phyloP scores from a whole-genome alignment of 495 filamentous ascomycete species.

The Neurospora cerealis region DNA sequence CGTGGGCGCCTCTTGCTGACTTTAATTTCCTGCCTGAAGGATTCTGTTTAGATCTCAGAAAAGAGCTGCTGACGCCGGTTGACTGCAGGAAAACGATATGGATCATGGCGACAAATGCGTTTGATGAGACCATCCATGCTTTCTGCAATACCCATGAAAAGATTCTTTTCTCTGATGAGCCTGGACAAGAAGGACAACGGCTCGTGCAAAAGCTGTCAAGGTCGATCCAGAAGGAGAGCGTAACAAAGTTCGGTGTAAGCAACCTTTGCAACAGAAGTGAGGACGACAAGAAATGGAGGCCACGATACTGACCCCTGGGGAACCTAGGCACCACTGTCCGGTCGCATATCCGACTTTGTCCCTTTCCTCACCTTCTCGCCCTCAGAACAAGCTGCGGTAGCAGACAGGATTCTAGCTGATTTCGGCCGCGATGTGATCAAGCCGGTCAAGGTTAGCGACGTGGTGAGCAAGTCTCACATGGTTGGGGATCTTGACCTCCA shows the following conservation, averaged over 20 bases:
- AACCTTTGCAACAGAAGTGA: not conserved
- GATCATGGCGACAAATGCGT: conserved; percentile 44
- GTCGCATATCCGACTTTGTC: conserved; percentile 32
- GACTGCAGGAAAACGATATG: conserved; percentile 47
- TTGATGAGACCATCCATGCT: conserved; percentile 29
- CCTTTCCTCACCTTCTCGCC: conserved; percentile 39
- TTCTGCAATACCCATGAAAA: conserved; percentile 22
- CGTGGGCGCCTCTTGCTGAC: not conserved
- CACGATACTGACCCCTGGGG: no score
- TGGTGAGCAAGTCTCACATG: conserved; percentile 1
- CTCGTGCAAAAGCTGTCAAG: conserved; percentile 16
- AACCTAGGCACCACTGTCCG: conserved; percentile 24
- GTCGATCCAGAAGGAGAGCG: conserved; percentile 21
- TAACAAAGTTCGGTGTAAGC: conserved; percentile 19
- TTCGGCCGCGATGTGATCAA: conserved; percentile 19
- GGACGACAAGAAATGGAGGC: no score
- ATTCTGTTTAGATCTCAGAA: not conserved
- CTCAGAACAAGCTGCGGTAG: conserved; percentile 33
- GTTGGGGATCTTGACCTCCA: conserved; percentile 29
- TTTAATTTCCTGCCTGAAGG: not conserved
- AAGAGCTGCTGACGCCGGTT: conserved; percentile 8
- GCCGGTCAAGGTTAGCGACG: conserved; percentile 20
- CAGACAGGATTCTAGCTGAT: conserved; percentile 34
- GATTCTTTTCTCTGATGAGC: conserved; percentile 10
- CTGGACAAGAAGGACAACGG: conserved; percentile 9